Evolutionary conservation across 306 rosid genomes (phyloP), one percentile per base, ranked within the genome.

Genomic region (Lathyrus sativus): DNA sequence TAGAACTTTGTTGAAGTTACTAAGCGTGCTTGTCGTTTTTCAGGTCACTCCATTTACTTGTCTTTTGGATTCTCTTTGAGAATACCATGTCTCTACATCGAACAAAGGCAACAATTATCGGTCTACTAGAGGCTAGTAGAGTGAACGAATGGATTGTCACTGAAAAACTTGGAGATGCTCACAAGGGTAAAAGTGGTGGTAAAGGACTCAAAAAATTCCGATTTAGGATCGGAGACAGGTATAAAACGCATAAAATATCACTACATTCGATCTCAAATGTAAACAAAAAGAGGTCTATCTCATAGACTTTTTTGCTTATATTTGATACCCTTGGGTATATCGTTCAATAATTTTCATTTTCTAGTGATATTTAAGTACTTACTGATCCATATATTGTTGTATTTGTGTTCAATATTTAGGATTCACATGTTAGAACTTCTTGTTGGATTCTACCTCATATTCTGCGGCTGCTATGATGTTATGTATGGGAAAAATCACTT

Each of bases 141-240:
- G 96, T 83, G 67, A 89, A 92, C 42, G 98, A 92, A 66, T 92
- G 96, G 96, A 76, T 92, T 59, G 96, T 92, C 53, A 92, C 98
- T 1, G 95, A 87, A 77, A 92, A 92, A 65, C 85, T 89, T 49
- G 98, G 98, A 70, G 92, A 84, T 73, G 83, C 84, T 64, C 82
- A 87, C 22, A 89, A 85, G 78, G 63, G 58, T 41, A 89, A 85
- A 79, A 54, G 56, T 28, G 65, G 60, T 3, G 8, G 74, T 1
- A 87, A 89, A 81, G 61, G 79, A 41, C 68, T 82, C 13, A 84
- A 68, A 67, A 89, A 73, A 42, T 76, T 77, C 35, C 74, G 74
- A 11, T 78, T 87, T 64, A 88, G 76, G 70, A 76, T 92, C 29
- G 88, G 90, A 67, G 91, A 87, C 38, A 89, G 96, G 98, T 92